Evolutionary conservation across 2,329 filamentous ascomycete genomes (phyloP), one percentile per base, ranked within the genome.

Genomic region (Hypoxylon sp.): DNA sequence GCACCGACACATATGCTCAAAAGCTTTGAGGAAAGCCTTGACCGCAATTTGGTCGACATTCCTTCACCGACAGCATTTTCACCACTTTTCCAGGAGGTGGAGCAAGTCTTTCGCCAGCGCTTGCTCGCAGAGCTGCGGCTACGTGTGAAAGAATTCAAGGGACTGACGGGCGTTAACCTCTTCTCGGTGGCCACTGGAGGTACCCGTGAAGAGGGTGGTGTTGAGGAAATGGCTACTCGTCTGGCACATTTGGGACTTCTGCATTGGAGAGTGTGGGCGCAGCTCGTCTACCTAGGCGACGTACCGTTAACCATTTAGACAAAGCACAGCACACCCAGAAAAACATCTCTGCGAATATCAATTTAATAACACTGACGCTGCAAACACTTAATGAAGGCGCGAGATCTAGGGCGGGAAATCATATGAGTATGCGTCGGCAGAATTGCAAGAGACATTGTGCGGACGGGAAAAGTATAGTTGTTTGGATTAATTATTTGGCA

Each of bases 181-280:
- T 88, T 88, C 75, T 81, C 85, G 5, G 80, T 83, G 16, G 86
- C 85, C 9, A 87, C 86, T 0, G 83, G 84, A 46, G 81, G 83
- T 61, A 76, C 78, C 7, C 81, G 84, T 43, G 85, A 87, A 52
- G 85, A 88, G 50, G 82, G 81, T 43, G 83, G 84, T 30, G 74
- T 91, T 37, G 83, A 85, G 45, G 90, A 93, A 62, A 87, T 97
- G 76, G 88, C 92, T 0, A 90, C 89, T 45, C 88, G 92, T 46
- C 84, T 97, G 52, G 90, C 93, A 4, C 95, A 97, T 74, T 87
- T 97, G 46, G 89, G 92, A 11, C 85, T 96, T 5, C 81, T 98
- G 23, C 94, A 97, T 78, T 97, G 94, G 94, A 87, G 92, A 51
- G 90, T 97, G 2, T 98, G 94, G 93, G 86, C 87, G 1, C 87